Percentiles rank a stretch among this genome's conserved stretches.
Evolutionary conservation across 139 green algal species (phyloP).

Genomic region (Chlamydomonas schloesseri): DNA sequence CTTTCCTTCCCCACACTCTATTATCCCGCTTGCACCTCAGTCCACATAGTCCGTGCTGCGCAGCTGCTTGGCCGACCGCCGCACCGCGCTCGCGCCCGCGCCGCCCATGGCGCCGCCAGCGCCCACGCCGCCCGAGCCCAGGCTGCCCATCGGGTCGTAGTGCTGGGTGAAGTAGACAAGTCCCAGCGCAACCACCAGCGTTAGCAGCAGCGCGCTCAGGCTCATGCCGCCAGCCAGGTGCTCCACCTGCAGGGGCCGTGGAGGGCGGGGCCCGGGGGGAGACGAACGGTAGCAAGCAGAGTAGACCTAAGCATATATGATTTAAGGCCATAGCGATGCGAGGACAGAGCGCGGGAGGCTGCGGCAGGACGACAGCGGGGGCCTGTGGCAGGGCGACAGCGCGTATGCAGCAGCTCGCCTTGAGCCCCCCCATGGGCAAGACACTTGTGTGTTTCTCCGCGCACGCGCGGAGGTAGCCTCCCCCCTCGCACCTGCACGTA

Average conservation of each 20-base stretch:
- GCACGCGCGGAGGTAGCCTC: too few relatives aligned
- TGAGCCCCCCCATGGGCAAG: too few relatives aligned
- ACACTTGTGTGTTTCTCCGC: too few relatives aligned
- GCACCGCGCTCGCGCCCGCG: background rate
- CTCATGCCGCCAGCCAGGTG: slow-evolving; percentile 78
- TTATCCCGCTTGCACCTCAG: slow-evolving; percentile 36
- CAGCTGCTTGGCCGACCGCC: slow-evolving; percentile 45
- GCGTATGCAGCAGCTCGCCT: too few relatives aligned
- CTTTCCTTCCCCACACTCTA: too few relatives aligned
- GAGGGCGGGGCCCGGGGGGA: too few relatives aligned
- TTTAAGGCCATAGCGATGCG: too few relatives aligned
- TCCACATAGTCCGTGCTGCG: slow-evolving; percentile 69
- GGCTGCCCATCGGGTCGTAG: slow-evolving; percentile 15
- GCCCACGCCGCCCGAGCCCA: slow-evolving; percentile 9
- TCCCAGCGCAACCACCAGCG: slow-evolving; percentile 88
- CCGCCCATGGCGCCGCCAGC: background rate
- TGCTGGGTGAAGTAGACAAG: slow-evolving; percentile 86
- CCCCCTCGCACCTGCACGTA: slow-evolving; percentile 69
- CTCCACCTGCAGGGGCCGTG: slow-evolving; percentile 76
- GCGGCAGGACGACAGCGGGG: too few relatives aligned
- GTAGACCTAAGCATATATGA: too few relatives aligned
- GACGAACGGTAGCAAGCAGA: background rate
- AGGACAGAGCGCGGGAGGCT: too few relatives aligned
- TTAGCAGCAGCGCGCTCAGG: slow-evolving; percentile 84
- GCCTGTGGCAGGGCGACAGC: too few relatives aligned